Base-by-base conservation (phyloP, 768 basidiomycete genomes). In the Serendipita sp. region DNA sequence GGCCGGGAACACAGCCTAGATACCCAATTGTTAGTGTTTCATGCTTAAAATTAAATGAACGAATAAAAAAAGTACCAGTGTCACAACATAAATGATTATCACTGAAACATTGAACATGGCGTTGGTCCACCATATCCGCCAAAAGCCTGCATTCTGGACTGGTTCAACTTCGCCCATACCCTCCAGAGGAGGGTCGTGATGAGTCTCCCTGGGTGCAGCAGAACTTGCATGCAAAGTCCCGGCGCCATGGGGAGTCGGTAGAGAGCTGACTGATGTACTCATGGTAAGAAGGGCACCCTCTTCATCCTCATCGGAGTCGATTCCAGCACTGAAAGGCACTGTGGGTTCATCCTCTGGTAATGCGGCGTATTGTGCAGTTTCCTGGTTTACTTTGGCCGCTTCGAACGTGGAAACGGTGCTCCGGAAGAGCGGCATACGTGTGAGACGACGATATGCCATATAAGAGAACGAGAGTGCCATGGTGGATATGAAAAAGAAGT, bases 1-100 rank as follows among this genome's bases (percentile, higher is more conserved):
- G 0, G 92, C 81, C 3, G 93, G 93, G 75, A 82, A 95, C 54
- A 94, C 86, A 35, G 92, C 81, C 92, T 95, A 68, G 51, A 35
- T 65, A 45, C 28, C 3, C 45, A 68, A 58, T 68, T 24, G 24
- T 24, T 24, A 24, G 24, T 24, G 24, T 24, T 24, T 24, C 64
- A 54, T 65, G 56, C 63, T 46, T 45, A 2, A 64, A 44, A 10
- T 64, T 10, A 7, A 11, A 34, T 1, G 24, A 24, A 24, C 24
- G 24, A 24, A 24, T 24, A 24, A 24, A 24, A 24, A 24, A 75
- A 85, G 69, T 70, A 92, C 92, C 71, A 95, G 75, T 13, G 93
- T 94, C 32, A 89, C 80, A 35, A 83, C 71, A 70, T 92, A 93
- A 3, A 86, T 85, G 71, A 84, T 89, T 10, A 83, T 81, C 2